Base-by-base conservation (phyloP, 2,329 filamentous ascomycete genomes). In the Hymenoscyphus linearis region DNA sequence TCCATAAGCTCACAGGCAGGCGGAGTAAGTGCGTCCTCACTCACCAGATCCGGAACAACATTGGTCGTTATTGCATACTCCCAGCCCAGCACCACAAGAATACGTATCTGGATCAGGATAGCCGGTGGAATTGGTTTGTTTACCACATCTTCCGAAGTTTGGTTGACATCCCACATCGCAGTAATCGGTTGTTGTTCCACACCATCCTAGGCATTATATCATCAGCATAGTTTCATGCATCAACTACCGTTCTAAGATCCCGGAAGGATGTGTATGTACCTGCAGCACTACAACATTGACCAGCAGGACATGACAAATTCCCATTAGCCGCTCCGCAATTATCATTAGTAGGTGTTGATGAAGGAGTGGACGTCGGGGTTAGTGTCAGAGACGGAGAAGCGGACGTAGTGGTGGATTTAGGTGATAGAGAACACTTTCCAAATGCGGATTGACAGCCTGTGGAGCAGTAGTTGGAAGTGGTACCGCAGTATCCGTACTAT, bases 121-220 rank as follows among this genome's bases (percentile, higher is more conserved):
- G 22, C 7, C 13, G 3, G 58, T 16, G 18, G 50, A 53, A n/a
- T 47, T 22, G 10, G n/a, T n/a, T 22, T 25, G 18, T 47, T 25
- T 13, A 12, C 12, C 44, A 35, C 61, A 62, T 18, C 14, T 35
- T 26, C 61, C 61, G n/a, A 47, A 64, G 22, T n/a, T 18, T 6
- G 60, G 26, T 59, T 71, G 67, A 40, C 61, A 61, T n/a, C 58
- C 56, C 22, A 37, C 53, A 16, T 22, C 40, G 40, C 61, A 63
- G 40, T 60, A 63, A 25, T 63, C 61, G 50, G 40, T 22, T 25
- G 40, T 52, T 31, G 27, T 58, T 25, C 56, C 37, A 16, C 56
- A 58, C 47, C 31, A 58, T 13, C 56, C 56, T 58, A 27, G 10
- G 25, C 16, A 18, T 18, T 34, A 6, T 27, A 47, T n/a, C 18